Base-by-base conservation (phyloP, 495 filamentous ascomycete species). In the Hamigera avellanea region DNA sequence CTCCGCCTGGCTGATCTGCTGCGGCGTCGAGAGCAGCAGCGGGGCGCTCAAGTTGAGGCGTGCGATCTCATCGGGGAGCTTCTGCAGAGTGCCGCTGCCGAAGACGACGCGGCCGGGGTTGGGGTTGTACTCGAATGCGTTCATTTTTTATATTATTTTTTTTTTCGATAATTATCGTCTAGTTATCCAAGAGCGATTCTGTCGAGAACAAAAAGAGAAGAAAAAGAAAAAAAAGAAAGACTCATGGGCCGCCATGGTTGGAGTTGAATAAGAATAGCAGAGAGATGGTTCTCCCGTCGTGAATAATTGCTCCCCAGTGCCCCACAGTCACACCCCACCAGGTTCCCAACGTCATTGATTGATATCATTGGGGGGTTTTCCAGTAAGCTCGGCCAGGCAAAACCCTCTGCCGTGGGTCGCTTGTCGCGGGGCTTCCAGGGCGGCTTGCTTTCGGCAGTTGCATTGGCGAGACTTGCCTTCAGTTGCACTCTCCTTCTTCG, bases 91-190 rank as follows among this genome's bases (percentile, higher is more conserved):
- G 25, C 73, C 75, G 44, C 62, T 69, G 48, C 76, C 76, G 44
- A 80, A 82, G 47, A 80, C 57, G 37, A 80, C 67, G 3, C 76
- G 70, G 39, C 66, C 64, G 13, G 75, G 71, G 49, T 70, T 73
- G 18, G 68, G 44, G 35, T 66, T 75, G 59, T 79, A 80, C 42
- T 73, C 75, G 50, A 80, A 80, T 14, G 64, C 56, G 19, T 79
- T 65, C 76, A 80, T 56, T 23, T 9, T 23, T 9, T 5, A 23
- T 23, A 5, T 23, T 5, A 23, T 23, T 4, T 23, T 5, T 9
- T 4, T 23, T 9, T n/a, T n/a, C n/a, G n/a, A n/a, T n/a, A n/a
- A n/a, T n/a, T n/a, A n/a, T n/a, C n/a, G n/a, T n/a, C n/a, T n/a
- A n/a, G n/a, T n/a, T n/a, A n/a, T n/a, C n/a, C n/a, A n/a, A n/a